Evolutionary conservation across 2,329 filamentous ascomycete species (phyloP).

Genomic region (Zarea fungicola): DNA sequence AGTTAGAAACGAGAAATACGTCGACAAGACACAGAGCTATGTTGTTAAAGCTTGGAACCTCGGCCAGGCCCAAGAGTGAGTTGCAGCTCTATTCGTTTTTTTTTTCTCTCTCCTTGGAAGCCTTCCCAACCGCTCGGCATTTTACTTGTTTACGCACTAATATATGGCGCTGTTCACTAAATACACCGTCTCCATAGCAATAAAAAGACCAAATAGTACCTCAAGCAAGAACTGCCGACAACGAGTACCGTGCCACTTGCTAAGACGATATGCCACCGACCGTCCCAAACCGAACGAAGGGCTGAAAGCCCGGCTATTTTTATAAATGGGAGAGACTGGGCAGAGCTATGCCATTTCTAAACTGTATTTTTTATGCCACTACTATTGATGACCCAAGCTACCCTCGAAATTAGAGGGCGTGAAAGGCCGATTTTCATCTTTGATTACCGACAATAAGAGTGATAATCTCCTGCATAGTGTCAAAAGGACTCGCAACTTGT

Average conservation of each 20-base stretch:
- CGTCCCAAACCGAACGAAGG: too few relatives aligned
- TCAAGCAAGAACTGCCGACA: not conserved
- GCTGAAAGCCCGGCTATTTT: too few relatives aligned
- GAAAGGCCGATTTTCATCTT: slow-evolving; percentile 8
- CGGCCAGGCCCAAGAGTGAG: slow-evolving; percentile 30
- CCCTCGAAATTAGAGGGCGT: too few relatives aligned
- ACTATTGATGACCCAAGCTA: too few relatives aligned
- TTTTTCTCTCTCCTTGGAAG: not conserved
- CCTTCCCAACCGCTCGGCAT: too few relatives aligned
- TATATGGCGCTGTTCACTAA: not conserved
- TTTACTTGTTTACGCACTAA: too few relatives aligned
- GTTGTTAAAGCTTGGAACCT: slow-evolving; percentile 63
- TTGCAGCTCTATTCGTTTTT: slow-evolving; percentile 19
- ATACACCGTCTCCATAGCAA: not conserved
- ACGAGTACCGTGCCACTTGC: too few relatives aligned
- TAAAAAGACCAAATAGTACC: slow-evolving; percentile 1
- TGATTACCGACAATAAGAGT: slow-evolving; percentile 1
- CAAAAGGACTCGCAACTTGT: not conserved
- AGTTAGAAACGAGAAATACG: slow-evolving; percentile 62
- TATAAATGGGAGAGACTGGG: too few relatives aligned
- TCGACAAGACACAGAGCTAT: slow-evolving; percentile 67
- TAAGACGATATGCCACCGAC: too few relatives aligned
- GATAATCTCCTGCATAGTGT: not conserved
- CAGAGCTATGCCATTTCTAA: too few relatives aligned
- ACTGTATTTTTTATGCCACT: too few relatives aligned